Percentiles rank a stretch among this genome's conserved stretches.
phyloP scores from a whole-genome alignment of 495 filamentous ascomycete genomes.

The Penicillium diatomitis region DNA sequence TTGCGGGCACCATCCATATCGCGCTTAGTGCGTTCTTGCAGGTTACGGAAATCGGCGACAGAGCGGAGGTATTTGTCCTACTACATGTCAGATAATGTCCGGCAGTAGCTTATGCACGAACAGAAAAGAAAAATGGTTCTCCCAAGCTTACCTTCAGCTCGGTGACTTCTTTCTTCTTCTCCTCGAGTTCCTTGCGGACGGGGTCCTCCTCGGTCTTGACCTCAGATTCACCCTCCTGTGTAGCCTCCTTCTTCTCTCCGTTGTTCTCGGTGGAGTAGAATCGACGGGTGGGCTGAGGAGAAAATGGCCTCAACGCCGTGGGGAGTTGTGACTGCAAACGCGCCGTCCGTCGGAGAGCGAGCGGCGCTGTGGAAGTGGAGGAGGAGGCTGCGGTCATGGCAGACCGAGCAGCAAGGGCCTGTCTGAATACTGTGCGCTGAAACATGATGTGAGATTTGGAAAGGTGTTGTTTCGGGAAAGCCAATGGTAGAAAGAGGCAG shows the following conservation, averaged over 20 bases:
- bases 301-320: conserved; percentile 19
- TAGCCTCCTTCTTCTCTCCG: conserved; percentile 10
- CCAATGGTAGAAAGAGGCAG: not conserved
- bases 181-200: conserved; percentile 60
- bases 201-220: conserved; percentile 40
- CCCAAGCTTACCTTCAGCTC: conserved; percentile 67
- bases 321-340: conserved; percentile 29
- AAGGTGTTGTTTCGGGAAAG: conserved; percentile 3
- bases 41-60: conserved; percentile 93
- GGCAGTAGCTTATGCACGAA: too few species aligned
- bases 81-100: not conserved
- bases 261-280: conserved; percentile 35
- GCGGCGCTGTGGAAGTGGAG: conserved; percentile 22
- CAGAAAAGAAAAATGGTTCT: too few species aligned
- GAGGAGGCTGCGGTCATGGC: conserved; percentile 19
- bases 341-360: conserved; percentile 30
- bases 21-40: conserved; percentile 87
- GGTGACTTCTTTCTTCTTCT: conserved; percentile 71
- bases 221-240: conserved; percentile 21
- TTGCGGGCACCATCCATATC: conserved; percentile 79
- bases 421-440: conserved; percentile 37
- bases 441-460: conserved; percentile 28
- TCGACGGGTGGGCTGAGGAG: conserved; percentile 20
- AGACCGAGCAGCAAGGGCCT: conserved; percentile 34
- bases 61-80: conserved; percentile 90